Percentiles rank a stretch among this genome's conserved stretches.
Conservation (phyloP, 108 stramenopile genomes). For the Fragilaria radians region DNA sequence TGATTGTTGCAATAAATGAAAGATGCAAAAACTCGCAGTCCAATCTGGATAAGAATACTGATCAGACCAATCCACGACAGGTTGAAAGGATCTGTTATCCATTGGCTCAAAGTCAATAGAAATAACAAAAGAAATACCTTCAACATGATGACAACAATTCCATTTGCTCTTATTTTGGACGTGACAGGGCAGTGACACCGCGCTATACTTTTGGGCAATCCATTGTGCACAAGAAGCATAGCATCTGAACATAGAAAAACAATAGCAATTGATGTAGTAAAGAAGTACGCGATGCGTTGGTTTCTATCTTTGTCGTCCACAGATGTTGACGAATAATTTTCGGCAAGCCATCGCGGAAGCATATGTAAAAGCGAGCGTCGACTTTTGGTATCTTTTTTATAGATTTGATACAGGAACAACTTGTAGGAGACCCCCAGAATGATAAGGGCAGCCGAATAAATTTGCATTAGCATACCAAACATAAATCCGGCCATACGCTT, state of each 20-base stretch:
- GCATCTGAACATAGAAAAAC: conserved; percentile 33
- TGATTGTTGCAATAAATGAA: neutral
- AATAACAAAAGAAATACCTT: neutral
- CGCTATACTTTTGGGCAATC: conserved; percentile 5
- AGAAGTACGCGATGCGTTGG: conserved; percentile 31
- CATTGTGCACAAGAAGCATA: conserved; percentile 31
- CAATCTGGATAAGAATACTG: neutral
- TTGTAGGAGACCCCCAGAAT: conserved; percentile 39
- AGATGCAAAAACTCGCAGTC: neutral
- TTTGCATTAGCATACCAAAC: conserved; percentile 16
- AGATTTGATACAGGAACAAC: conserved; percentile 34
- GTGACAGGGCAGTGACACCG: conserved; percentile 5
- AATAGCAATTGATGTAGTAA: conserved; percentile 26
- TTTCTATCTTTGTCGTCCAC: conserved; percentile 21
- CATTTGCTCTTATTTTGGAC: neutral
- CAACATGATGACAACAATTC: neutral
- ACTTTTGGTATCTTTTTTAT: neutral
- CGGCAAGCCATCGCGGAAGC: conserved; percentile 5
- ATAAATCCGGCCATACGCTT: conserved; percentile 7
- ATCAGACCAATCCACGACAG: neutral
- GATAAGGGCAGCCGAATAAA: conserved; percentile 34
- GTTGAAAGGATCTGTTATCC: neutral
- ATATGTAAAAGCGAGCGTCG: neutral
- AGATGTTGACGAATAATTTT: neutral
- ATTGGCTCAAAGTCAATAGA: neutral